Conservation (phyloP, 176 grass and related monocot genomes). For the Carex kokanica region DNA sequence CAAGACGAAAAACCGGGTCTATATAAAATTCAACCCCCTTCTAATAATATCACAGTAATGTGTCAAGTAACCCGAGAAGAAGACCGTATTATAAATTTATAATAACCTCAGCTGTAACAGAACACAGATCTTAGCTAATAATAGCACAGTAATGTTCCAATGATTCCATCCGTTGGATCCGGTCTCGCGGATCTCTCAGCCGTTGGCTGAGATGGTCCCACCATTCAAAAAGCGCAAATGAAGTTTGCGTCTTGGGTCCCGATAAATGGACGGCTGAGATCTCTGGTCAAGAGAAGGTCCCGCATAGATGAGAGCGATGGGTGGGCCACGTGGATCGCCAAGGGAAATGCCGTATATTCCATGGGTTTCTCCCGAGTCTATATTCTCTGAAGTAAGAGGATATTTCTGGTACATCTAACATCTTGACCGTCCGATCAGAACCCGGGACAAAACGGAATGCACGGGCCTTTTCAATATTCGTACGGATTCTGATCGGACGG, state of each 20-base stretch:
- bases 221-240: not conserved
- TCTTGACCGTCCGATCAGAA: no score
- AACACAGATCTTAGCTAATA: no score
- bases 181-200: not conserved
- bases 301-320: not conserved
- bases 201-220: not conserved
- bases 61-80: not conserved
- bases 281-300: not conserved
- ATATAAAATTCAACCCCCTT: not conserved
- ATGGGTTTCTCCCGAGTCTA: not conserved
- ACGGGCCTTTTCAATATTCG: no score
- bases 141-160: no score
- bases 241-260: not conserved
- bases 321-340: not conserved
- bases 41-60: conserved; percentile 1
- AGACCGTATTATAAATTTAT: not conserved
- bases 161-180: not conserved
- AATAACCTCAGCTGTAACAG: not conserved
- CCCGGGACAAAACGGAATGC: no score
- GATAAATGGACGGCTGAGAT: not conserved
- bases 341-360: conserved; percentile 14
- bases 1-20: not conserved
- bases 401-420: no score
- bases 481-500: no score
- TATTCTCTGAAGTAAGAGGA: no score